A percentile compares a stretch with the other conserved stretches of the same genome.
These are phyloP conservation scores for Albugo candida DNA, from an alignment of 352 stramenopile species.

Conservation along the genomic window DNA sequence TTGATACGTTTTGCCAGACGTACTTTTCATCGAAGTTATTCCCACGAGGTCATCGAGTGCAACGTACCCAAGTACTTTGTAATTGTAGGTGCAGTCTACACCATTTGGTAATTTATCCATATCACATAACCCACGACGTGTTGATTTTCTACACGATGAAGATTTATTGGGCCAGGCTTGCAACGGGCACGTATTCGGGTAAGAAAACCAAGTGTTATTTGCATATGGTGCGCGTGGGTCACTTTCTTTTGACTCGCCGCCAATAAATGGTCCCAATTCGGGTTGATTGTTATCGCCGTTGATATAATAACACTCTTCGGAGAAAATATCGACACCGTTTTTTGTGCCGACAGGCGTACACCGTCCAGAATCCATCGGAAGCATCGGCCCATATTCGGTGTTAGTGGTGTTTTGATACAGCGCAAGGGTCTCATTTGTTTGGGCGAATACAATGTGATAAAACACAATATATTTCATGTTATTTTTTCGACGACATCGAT, in stretches of 20 bases:
- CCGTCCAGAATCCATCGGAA: constrained; percentile 8
- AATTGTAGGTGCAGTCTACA: constrained; percentile 29
- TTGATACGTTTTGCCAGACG: constrained; percentile 9
- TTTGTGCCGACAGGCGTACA: constrained; percentile 2
- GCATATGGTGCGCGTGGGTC: constrained; percentile 35
- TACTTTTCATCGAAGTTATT: constrained; percentile 23
- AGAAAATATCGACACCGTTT: constrained; percentile 12
- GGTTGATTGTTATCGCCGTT: constrained; percentile 39
- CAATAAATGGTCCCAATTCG: constrained; percentile 28
- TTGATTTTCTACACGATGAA: constrained; percentile 20
- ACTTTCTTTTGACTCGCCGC: constrained; percentile 17
- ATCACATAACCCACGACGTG: constrained; percentile 22
- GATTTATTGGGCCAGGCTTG: constrained; percentile 28
- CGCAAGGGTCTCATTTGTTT: constrained; percentile 38
- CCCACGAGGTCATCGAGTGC: constrained; percentile 39
- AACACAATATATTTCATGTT: constrained; percentile 48
- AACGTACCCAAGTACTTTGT: constrained; percentile 34
- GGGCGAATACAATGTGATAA: constrained; percentile 42
- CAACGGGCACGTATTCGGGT: constrained; percentile 27
- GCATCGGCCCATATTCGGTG: constrained; percentile 16
- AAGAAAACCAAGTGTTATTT: constrained; percentile 58
- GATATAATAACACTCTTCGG: constrained; percentile 33
- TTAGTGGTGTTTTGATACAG: constrained; percentile 31
- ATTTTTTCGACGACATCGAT: constrained; percentile 24
- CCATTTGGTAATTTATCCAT: constrained; percentile 23